phyloP scores from a whole-genome alignment of 768 basidiomycete genomes.

The Boletus pseudo-olivaceus region DNA sequence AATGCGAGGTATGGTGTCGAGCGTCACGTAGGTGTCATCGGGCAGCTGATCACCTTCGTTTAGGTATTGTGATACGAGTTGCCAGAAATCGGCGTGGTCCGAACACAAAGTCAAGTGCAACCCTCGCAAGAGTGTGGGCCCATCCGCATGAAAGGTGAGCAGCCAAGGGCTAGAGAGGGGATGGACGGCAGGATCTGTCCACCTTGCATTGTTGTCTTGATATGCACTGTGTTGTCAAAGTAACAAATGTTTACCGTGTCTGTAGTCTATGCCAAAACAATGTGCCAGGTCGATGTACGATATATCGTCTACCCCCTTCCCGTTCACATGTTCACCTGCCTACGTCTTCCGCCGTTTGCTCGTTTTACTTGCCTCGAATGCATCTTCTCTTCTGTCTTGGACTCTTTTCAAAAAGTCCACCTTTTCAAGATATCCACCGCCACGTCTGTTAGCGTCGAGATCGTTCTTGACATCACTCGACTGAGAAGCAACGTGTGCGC shows the following conservation, averaged over 20 bases:
- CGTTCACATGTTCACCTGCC: not conserved
- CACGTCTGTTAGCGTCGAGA: constrained; percentile 67
- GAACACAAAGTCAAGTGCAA: constrained; percentile 15
- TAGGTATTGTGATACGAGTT: constrained; percentile 15
- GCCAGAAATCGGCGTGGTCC: constrained; percentile 15
- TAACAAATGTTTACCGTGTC: not conserved
- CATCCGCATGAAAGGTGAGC: not conserved
- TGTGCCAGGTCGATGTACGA: constrained; percentile 9
- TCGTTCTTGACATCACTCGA: constrained; percentile 55
- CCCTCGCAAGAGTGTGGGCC: not conserved
- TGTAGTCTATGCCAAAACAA: not conserved
- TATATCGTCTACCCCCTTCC: not conserved
- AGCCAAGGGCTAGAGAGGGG: not conserved
- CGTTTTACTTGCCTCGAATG: constrained; percentile 52
- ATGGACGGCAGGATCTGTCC: constrained; percentile 1
- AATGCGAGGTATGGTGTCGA: constrained; percentile 34
- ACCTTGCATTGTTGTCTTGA: not conserved
- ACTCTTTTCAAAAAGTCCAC: constrained; percentile 80
- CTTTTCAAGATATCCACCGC: constrained; percentile 81
- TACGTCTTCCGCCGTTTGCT: constrained; percentile 45
- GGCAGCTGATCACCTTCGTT: not conserved
- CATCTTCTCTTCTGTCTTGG: constrained; percentile 64
- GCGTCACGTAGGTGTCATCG: not conserved
- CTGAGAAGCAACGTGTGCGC: constrained; percentile 52
- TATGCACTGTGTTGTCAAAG: not conserved